phyloP scores from a whole-genome alignment of 306 rosid genomes.

The Prinsepia uniflora region DNA sequence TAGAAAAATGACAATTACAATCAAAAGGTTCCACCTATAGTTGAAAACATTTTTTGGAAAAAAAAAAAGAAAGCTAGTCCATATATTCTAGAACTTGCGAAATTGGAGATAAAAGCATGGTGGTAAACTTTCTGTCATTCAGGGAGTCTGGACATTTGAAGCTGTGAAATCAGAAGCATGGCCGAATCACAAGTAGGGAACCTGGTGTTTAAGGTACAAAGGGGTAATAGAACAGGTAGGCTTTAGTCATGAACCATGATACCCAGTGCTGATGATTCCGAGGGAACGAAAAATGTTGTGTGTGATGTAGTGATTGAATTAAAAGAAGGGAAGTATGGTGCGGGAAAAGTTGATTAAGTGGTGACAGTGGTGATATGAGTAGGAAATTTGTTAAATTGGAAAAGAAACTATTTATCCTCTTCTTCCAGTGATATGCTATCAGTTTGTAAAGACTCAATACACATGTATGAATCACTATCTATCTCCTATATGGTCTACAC shows the following conservation, averaged over 20 bases:
- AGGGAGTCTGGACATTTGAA: neutral
- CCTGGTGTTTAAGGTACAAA: neutral
- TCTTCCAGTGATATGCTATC: neutral
- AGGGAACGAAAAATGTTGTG: neutral
- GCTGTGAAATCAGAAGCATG: conserved; percentile 1
- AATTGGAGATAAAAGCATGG: neutral
- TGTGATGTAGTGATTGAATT: neutral
- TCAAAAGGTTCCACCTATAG: neutral
- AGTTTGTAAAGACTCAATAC: neutral
- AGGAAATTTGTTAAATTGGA: neutral
- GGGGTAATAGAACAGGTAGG: neutral
- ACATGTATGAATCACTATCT: neutral
- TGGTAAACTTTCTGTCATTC: neutral
- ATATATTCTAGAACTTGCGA: neutral
- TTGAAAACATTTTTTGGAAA: neutral
- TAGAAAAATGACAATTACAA: neutral
- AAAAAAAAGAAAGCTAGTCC: neutral
- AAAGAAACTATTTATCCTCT: neutral
- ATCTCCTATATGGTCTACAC: neutral
- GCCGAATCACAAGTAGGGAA: neutral
- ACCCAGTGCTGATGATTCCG: neutral
- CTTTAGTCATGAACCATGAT: neutral
- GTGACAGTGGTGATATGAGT: neutral
- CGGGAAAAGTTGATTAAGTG: neutral
- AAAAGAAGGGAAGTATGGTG: neutral